Base-by-base conservation (phyloP, 2,329 filamentous ascomycete genomes). In the Epichloe gansuensis region DNA sequence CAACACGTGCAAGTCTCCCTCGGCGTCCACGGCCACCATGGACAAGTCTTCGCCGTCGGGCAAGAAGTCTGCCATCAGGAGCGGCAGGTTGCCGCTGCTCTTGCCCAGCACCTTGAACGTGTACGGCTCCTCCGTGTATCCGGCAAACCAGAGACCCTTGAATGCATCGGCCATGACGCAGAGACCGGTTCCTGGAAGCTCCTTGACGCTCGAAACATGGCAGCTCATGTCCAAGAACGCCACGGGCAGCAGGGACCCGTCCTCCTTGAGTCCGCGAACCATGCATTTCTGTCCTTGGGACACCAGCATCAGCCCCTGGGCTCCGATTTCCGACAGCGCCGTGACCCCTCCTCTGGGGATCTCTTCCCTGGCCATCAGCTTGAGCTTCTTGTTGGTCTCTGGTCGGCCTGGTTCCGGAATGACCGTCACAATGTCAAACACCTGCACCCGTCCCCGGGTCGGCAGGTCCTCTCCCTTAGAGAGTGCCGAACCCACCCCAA, bases 201-300 rank as follows among this genome's bases (percentile, higher is more conserved):
- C 88, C 63, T 91, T 93, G 51, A 89, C 79, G n/a, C 85, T 82
- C 2, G 83, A 88, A 12, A 95, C 88, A 62, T 95, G 93, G 68
- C 88, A 94, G 70, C 88, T 93, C 83, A 96, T 94, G 63, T 98
- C 93, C 76, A 98, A 86, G 64, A 98, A 98, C 0, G 93, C 93
- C 3, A 98, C 91, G 0, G 93, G 93, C 1, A 97, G 75, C 50
- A 97, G 77, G 1, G 87, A 90, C 0, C 91, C 89, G 64, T 98
- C 93, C 67, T 98, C 93, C 66, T 96, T 96, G 3, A 98, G 76
- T 42, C 93, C 93, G 54, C 93, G 80, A 1, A 98, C 90, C 86
- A 98, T 94, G 66, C 90, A 91, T 69, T 98, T 98, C 63, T 96
- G 91, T 1, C 93, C 93, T 65, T 98, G 93, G 0, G 91, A 90